Base-by-base conservation (phyloP, 2,329 filamentous ascomycete genomes). In the Falciphora oryzae region DNA sequence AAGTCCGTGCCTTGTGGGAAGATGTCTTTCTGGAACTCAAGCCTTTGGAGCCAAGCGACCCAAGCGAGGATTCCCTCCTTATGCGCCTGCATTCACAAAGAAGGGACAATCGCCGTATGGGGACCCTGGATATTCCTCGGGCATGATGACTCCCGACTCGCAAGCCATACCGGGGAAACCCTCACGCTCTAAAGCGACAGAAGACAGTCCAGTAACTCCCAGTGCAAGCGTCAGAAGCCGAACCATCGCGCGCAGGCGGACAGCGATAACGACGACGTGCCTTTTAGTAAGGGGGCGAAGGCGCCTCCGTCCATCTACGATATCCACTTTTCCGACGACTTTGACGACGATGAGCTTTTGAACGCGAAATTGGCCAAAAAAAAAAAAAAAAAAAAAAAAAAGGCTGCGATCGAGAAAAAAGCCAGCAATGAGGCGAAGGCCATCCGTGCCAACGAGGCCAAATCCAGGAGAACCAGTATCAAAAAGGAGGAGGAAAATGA, bases 141-240 rank as follows among this genome's bases (percentile, higher is more conserved):
- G 29, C 29, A 29, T 29, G n/a, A n/a, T n/a, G n/a, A n/a, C n/a
- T n/a, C n/a, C n/a, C 29, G 29, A 29, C 29, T 29, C 29, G 29
- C 29, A 29, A 29, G 3, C 29, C 29, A 3, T 29, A 3, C 29
- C 3, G 6, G 29, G 29, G 29, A 6, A 29, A 29, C 3, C 29
- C 29, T 29, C 29, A 29, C 3, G 29, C 29, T 29, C 29, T 6
- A 29, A 29, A 29, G 29, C 29, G 29, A 29, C 32, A 32, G 32
- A 32, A 32, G 11, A 8, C 32, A 13, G 32, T 32, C 32, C 32
- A 32, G 32, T 10, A 8, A 32, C 32, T 10, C n/a, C n/a, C n/a
- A n/a, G n/a, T n/a, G n/a, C 73, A 97, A 97, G 79, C 90, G 92
- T 71, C 88, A 90, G 73, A 90, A 86, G 72, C 89, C 87, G 61